Percentiles rank a stretch among this genome's conserved stretches.
phyloP scores from a whole-genome alignment of 768 basidiomycete species.

The Suillus subluteus region DNA sequence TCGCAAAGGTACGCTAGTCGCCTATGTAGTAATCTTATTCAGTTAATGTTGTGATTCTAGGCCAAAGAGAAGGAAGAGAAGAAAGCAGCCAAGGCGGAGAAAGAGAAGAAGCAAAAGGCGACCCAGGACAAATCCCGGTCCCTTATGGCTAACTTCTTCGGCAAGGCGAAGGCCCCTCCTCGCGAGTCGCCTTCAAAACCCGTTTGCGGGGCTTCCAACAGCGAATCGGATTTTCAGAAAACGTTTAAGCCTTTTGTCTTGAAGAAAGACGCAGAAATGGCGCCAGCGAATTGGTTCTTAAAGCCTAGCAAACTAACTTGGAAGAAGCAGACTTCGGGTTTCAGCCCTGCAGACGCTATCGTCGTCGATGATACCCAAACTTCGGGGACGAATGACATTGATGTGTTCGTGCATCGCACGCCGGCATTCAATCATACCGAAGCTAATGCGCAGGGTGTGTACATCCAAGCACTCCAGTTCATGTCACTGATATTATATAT shows the following conservation, averaged over 20 bases:
- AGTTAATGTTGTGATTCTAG: slow-evolving; percentile 38
- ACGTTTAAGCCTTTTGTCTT: slow-evolving; percentile 79
- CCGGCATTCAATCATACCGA: slow-evolving; percentile 25
- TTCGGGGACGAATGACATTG: slow-evolving; percentile 8
- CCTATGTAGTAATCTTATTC: background rate
- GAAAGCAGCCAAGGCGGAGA: slow-evolving; percentile 69
- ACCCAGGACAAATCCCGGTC: slow-evolving; percentile 74
- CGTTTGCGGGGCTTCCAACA: slow-evolving; percentile 36
- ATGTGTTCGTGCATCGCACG: slow-evolving; percentile 17
- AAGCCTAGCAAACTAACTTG: slow-evolving; percentile 30
- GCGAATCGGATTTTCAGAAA: slow-evolving; percentile 68
- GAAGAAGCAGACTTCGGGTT: slow-evolving; percentile 24
- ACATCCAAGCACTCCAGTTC: slow-evolving; percentile 7
- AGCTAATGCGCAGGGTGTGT: slow-evolving; percentile 17
- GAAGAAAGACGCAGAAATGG: slow-evolving; percentile 74
- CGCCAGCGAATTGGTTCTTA: slow-evolving; percentile 74
- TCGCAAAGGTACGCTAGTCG: slow-evolving; percentile 26
- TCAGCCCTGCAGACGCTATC: slow-evolving; percentile 52
- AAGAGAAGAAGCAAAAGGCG: slow-evolving; percentile 72
- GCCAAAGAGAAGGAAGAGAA: slow-evolving; percentile 71
- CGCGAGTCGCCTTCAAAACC: slow-evolving; percentile 29
- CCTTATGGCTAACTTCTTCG: slow-evolving; percentile 79
- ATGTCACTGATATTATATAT: slow-evolving; percentile 33
- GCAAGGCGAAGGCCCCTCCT: slow-evolving; percentile 52
- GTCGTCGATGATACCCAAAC: slow-evolving; percentile 59